Evolutionary conservation across 768 basidiomycete species (phyloP).

Genomic region (Tricholoma furcatifolium): DNA sequence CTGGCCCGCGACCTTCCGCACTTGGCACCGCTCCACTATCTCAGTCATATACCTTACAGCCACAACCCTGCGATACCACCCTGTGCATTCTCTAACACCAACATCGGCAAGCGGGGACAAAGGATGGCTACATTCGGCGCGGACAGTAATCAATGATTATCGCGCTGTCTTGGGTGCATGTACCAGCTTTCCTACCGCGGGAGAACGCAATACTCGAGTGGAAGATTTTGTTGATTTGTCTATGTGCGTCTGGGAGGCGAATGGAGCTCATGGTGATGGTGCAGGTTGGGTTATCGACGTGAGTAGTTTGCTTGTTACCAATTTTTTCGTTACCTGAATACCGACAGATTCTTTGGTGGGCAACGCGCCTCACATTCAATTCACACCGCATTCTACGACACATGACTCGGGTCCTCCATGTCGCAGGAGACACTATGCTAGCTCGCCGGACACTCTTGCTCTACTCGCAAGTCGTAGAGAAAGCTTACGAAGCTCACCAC

Average conservation of each 20-base stretch:
- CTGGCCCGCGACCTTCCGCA: slow-evolving; percentile 81
- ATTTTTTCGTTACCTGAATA: background rate
- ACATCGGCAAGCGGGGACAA: background rate
- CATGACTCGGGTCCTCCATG: slow-evolving; percentile 71
- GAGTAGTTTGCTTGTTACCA: slow-evolving; percentile 28
- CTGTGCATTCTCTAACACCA: slow-evolving; percentile 4
- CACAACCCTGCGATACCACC: slow-evolving; percentile 51
- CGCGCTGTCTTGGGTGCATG: slow-evolving; percentile 63
- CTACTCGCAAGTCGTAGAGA: slow-evolving; percentile 83
- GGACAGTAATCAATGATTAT: slow-evolving; percentile 70
- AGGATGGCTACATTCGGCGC: slow-evolving; percentile 63
- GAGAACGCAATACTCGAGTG: slow-evolving; percentile 73
- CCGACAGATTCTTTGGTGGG: slow-evolving; percentile 85
- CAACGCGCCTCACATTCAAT: slow-evolving; percentile 91
- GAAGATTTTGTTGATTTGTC: slow-evolving; percentile 83
- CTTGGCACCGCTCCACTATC: slow-evolving; percentile 71
- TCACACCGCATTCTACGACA: slow-evolving; percentile 84
- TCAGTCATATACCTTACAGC: slow-evolving; percentile 73
- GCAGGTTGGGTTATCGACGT: slow-evolving; percentile 84
- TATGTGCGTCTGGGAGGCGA: slow-evolving; percentile 79
- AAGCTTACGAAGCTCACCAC: slow-evolving; percentile 64
- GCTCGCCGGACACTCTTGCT: slow-evolving; percentile 76
- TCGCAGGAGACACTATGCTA: slow-evolving; percentile 56
- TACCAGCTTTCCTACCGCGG: slow-evolving; percentile 80
- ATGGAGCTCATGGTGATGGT: slow-evolving; percentile 59